These are phyloP conservation scores for Penicillium ucsense DNA, from an alignment of 495 filamentous ascomycete genomes.

Conservation along the genomic window DNA sequence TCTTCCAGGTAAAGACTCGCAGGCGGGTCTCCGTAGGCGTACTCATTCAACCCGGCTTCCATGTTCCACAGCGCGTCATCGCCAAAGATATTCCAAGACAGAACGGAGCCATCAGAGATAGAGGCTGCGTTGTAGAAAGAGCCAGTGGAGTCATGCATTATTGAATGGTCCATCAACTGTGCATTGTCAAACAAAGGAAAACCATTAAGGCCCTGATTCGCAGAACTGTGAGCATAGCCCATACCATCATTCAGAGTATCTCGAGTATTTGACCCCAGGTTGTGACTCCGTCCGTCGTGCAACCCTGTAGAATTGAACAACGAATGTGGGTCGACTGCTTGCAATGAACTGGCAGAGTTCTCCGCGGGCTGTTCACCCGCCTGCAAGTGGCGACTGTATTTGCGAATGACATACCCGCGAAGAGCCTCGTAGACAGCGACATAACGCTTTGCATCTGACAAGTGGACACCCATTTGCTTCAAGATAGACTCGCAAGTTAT, in stretches of 20 bases:
- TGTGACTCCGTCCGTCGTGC: background rate
- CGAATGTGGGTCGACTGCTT: background rate
- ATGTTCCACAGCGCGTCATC: conserved; percentile 19
- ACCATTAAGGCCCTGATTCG: background rate
- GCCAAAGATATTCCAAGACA: conserved; percentile 14
- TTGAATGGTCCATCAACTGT: background rate
- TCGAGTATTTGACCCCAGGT: background rate
- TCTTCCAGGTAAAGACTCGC: conserved; percentile 6
- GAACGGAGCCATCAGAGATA: conserved; percentile 6
- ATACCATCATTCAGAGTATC: background rate
- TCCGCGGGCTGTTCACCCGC: background rate
- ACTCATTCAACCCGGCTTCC: conserved; percentile 21
- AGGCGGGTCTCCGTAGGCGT: conserved; percentile 17
- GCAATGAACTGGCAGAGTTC: background rate
- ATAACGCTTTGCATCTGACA: conserved; percentile 18
- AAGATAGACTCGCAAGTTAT: conserved; percentile 4
- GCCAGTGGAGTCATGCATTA: background rate
- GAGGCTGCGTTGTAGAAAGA: background rate
- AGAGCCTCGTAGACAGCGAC: conserved; percentile 20
- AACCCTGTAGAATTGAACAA: background rate
- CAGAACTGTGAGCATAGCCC: background rate
- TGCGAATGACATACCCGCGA: conserved; percentile 9
- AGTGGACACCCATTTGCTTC: conserved; percentile 10
- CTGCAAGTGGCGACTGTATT: conserved; percentile 6
- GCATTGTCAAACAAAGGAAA: background rate